A percentile compares a stretch with the other conserved stretches of the same genome.
Conservation (phyloP, 2,329 filamentous ascomycete species). For the Fusarium phyllophilum region DNA sequence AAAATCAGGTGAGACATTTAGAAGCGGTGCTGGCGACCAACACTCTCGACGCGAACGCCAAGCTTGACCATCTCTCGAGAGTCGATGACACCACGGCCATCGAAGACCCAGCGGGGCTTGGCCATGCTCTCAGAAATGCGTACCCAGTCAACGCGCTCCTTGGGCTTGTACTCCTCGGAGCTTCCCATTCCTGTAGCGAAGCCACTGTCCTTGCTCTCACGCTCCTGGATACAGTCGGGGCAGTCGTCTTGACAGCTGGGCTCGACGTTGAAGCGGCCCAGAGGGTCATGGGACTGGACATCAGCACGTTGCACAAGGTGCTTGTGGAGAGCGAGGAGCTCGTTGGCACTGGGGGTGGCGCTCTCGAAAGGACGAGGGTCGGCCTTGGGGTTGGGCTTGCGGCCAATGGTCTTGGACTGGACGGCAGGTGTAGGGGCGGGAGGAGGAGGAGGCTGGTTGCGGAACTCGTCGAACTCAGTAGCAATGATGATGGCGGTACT, state of each 20-base stretch:
- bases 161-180: constrained; percentile 57
- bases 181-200: constrained; percentile 56
- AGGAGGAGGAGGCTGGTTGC: constrained; percentile 51
- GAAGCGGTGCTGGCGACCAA: constrained; percentile 60
- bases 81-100: constrained; percentile 65
- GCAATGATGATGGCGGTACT: constrained; percentile 64
- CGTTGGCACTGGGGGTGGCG: constrained; percentile 53
- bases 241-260: constrained; percentile 58
- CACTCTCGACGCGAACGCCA: constrained; percentile 63
- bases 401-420: constrained; percentile 47
- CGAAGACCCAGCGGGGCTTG: constrained; percentile 66
- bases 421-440: constrained; percentile 43
- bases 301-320: constrained; percentile 52
- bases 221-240: constrained; percentile 60
- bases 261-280: constrained; percentile 57
- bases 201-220: constrained; percentile 51
- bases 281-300: constrained; percentile 53
- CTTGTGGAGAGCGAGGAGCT: constrained; percentile 60
- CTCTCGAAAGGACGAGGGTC: constrained; percentile 60
- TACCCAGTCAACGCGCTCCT: constrained; percentile 63
- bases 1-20: constrained; percentile 34
- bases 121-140: constrained; percentile 61
- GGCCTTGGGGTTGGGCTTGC: constrained; percentile 52
- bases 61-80: constrained; percentile 58
- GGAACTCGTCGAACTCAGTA: constrained; percentile 68